Percentiles rank a stretch among this genome's conserved stretches.
phyloP scores from a whole-genome alignment of 2,329 filamentous ascomycete species.

The Plenodomus biglobosus region DNA sequence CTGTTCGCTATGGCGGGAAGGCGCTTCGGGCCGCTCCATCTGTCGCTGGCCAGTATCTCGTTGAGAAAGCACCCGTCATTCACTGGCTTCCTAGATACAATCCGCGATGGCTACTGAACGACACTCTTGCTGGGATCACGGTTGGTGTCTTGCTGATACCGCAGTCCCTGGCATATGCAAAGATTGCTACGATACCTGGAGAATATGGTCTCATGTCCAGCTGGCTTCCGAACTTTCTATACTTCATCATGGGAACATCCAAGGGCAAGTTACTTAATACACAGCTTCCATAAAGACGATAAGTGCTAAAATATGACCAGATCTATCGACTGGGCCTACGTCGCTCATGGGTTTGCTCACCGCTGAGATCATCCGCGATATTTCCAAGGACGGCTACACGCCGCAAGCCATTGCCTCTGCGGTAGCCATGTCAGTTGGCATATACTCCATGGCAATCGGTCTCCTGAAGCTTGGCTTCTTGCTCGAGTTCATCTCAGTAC shows the following conservation, averaged over 20 bases:
- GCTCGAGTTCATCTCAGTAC: constrained; percentile 66
- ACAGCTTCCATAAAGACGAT: not conserved
- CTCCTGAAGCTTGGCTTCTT: constrained; percentile 66
- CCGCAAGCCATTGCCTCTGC: constrained; percentile 61
- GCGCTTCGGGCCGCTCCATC: constrained; percentile 51
- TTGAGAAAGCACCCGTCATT: constrained; percentile 63
- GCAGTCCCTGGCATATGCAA: constrained; percentile 94
- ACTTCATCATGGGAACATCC: constrained; percentile 89
- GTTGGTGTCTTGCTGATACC: constrained; percentile 81
- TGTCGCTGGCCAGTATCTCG: constrained; percentile 57
- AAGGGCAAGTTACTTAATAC: constrained; percentile 18
- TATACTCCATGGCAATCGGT: constrained; percentile 61
- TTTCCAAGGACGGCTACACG: constrained; percentile 54
- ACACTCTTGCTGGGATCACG: constrained; percentile 65
- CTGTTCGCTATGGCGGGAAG: constrained; percentile 33
- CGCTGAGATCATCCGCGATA: constrained; percentile 59
- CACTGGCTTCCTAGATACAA: constrained; percentile 66
- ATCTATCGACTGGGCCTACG: constrained; percentile 68
- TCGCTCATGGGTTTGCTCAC: constrained; percentile 66
- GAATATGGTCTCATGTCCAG: constrained; percentile 84
- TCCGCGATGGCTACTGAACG: constrained; percentile 62
- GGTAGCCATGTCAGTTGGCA: constrained; percentile 64
- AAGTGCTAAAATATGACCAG: constrained; percentile 46
- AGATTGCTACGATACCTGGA: constrained; percentile 87
- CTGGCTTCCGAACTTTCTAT: constrained; percentile 92